Conservation (phyloP, 768 basidiomycete species). For the Kwoniella heveanensis region DNA sequence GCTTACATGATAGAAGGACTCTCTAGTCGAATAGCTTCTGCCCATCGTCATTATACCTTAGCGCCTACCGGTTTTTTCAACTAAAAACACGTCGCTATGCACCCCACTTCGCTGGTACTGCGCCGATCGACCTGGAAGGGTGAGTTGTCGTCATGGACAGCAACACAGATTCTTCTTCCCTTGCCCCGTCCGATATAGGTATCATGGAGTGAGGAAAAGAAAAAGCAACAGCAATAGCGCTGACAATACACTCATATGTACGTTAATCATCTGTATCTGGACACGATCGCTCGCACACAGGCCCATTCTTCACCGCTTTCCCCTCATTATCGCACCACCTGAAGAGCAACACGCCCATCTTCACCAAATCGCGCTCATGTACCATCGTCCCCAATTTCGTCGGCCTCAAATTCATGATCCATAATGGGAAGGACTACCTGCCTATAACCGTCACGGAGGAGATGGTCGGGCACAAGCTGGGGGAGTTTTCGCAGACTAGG, state of each 20-base stretch:
- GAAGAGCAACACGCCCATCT: conserved; percentile 78
- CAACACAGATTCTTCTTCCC: too few relatives aligned
- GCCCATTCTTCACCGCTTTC: conserved; percentile 92
- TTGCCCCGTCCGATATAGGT: too few relatives aligned
- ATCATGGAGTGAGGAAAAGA: too few relatives aligned
- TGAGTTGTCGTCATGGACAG: conserved; percentile 28
- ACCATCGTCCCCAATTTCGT: conserved; percentile 95
- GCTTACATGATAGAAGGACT: too few relatives aligned
- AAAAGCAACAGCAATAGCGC: too few relatives aligned
- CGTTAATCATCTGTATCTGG: too few relatives aligned
- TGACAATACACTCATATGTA: too few relatives aligned
- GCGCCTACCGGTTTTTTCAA: too few relatives aligned
- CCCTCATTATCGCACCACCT: conserved; percentile 81
- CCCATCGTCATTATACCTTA: too few relatives aligned
- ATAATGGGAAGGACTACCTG: conserved; percentile 88
- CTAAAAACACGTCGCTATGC: too few relatives aligned
- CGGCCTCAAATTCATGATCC: conserved; percentile 85
- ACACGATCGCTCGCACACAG: too few relatives aligned
- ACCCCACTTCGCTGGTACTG: conserved; percentile 39
- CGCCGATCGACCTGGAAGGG: conserved; percentile 60
- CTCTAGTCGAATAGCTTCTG: too few relatives aligned
- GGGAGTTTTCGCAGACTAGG: conserved; percentile 89
- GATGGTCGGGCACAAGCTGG: conserved; percentile 98
- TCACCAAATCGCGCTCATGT: conserved; percentile 82
- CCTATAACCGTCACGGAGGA: conserved; percentile 88